Evolutionary conservation across 805 yeast species (phyloP).

Genomic region (Brettanomyces anomalus): DNA sequence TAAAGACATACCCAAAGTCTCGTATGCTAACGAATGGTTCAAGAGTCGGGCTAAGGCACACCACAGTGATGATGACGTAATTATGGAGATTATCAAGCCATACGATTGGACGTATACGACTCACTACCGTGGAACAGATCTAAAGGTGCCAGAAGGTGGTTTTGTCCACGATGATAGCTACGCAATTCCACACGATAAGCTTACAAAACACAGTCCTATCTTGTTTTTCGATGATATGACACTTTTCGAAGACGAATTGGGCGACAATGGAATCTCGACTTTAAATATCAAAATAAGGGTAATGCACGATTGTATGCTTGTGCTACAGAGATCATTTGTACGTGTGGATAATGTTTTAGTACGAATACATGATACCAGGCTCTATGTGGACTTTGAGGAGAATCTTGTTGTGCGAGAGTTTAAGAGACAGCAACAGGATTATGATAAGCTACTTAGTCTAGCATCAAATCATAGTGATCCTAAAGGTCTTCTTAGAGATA

Average conservation of each 20-base stretch:
- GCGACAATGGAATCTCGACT: constrained; percentile 88
- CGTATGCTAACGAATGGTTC: constrained; percentile 84
- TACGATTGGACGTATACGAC: constrained; percentile 97
- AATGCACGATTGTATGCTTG: constrained; percentile 70
- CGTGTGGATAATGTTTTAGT: constrained; percentile 87
- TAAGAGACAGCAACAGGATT: constrained; percentile 56
- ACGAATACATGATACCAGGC: constrained; percentile 75
- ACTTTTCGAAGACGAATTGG: constrained; percentile 89
- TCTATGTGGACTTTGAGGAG: constrained; percentile 68
- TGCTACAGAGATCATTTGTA: constrained; percentile 70
- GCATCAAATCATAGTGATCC: constrained; percentile 37
- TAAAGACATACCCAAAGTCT: constrained; percentile 48
- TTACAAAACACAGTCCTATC: constrained; percentile 71
- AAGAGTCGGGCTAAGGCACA: constrained; percentile 24
- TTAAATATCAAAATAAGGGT: constrained; percentile 76
- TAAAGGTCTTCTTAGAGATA: constrained; percentile 64
- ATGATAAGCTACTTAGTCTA: constrained; percentile 29
- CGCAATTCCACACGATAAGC: constrained; percentile 59
- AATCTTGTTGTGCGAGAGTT: constrained; percentile 65
- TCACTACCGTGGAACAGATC: constrained; percentile 54
- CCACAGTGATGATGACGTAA: constrained; percentile 26
- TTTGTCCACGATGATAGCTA: constrained; percentile 20
- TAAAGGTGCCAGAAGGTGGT: constrained; percentile 7
- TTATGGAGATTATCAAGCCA: constrained; percentile 61
- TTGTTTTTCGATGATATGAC: constrained; percentile 83